Percentiles rank a stretch among this genome's conserved stretches.
Conservation (phyloP, 106 monocot genomes). For the Apostasia ramifera region DNA sequence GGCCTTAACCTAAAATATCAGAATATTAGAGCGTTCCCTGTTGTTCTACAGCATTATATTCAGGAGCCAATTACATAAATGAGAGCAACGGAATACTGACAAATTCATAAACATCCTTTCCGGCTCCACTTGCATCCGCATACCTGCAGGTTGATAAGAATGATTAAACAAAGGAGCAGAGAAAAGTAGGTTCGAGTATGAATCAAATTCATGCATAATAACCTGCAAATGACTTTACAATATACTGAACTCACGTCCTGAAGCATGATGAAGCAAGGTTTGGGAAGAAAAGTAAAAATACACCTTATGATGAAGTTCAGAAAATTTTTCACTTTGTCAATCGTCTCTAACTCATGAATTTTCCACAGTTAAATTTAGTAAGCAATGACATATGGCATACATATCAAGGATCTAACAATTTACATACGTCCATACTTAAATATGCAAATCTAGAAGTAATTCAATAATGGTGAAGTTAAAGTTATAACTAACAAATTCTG, state of each 20-base stretch:
- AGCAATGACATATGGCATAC: too few relatives aligned
- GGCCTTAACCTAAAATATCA: conserved; percentile 47
- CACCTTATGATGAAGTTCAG: too few relatives aligned
- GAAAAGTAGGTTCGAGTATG: not conserved
- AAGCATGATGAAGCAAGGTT: too few relatives aligned
- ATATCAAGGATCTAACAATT: too few relatives aligned
- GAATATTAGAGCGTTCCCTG: not conserved
- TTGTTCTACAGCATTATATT: not conserved
- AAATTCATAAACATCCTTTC: conserved; percentile 85
- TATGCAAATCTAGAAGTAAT: not conserved
- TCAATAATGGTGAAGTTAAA: not conserved
- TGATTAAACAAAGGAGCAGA: not conserved
- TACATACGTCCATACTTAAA: too few relatives aligned
- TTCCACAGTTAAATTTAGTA: too few relatives aligned
- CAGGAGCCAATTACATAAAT: not conserved
- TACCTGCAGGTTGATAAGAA: conserved; percentile 32
- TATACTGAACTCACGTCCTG: too few relatives aligned
- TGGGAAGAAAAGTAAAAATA: too few relatives aligned
- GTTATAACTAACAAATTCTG: not conserved
- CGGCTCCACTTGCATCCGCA: conserved; percentile 84
- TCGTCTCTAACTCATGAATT: too few relatives aligned
- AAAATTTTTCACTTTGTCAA: too few relatives aligned
- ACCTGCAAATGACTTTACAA: too few relatives aligned
- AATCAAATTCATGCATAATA: too few relatives aligned
- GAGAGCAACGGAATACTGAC: conserved; percentile 26